Evolutionary conservation across 768 basidiomycete species (phyloP).

Genomic region (Xerocomellus chrysenteron): DNA sequence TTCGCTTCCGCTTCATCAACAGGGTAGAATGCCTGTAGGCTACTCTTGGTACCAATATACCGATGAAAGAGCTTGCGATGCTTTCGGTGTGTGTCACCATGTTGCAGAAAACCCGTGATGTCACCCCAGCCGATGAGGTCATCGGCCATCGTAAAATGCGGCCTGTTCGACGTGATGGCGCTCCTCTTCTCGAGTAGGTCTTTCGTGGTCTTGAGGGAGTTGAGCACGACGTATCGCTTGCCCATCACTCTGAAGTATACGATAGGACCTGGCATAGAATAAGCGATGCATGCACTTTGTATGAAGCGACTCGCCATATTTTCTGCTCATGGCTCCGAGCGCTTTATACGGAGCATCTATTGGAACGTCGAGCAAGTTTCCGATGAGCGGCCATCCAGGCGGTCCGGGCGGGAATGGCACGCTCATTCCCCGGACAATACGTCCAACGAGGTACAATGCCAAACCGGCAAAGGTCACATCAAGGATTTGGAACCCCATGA

Average conservation of each 20-base stretch:
- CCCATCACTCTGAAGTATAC: constrained; percentile 38
- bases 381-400: constrained; percentile 39
- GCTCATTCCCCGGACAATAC: neutral
- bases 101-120: constrained; percentile 2
- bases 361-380: constrained; percentile 58
- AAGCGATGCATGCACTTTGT: neutral
- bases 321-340: constrained; percentile 40
- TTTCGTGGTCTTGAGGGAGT: constrained; percentile 36
- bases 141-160: constrained; percentile 9
- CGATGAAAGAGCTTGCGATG: constrained; percentile 9
- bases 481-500: neutral
- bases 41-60: constrained; percentile 8
- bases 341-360: constrained; percentile 49
- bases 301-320: constrained; percentile 41
- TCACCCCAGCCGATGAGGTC: constrained; percentile 23
- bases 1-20: constrained; percentile 3
- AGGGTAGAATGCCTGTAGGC: constrained; percentile 1
- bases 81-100: constrained; percentile 5
- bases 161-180: constrained; percentile 6
- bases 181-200: constrained; percentile 16
- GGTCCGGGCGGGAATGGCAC: constrained; percentile 11
- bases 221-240: constrained; percentile 48
- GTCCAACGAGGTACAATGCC: neutral
- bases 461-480: constrained; percentile 13
- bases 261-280: neutral